phyloP scores from a whole-genome alignment of 257 asterid species.

The Nemophila menziesii region DNA sequence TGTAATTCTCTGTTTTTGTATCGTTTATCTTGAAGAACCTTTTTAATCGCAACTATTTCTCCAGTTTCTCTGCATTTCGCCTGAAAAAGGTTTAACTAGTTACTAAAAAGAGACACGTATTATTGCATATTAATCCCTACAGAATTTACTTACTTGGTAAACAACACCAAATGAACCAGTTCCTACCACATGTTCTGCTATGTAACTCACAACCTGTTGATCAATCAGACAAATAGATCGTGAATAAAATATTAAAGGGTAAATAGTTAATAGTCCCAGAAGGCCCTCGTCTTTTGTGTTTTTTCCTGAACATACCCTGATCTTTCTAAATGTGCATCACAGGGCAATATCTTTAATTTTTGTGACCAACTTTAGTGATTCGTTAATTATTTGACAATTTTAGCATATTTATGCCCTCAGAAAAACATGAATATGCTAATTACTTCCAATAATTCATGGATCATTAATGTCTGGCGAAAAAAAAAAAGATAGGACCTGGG shows the following conservation, averaged over 20 bases:
- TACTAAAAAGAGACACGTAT: constrained; percentile 6
- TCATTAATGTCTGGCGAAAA: no score
- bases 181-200: constrained; percentile 95
- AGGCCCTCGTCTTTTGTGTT: no score
- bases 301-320: no score
- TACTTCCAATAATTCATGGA: no score
- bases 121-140: constrained; percentile 4
- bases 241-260: constrained; percentile 17
- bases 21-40: constrained; percentile 97
- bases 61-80: constrained; percentile 96
- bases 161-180: constrained; percentile 98
- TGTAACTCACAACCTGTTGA: constrained; percentile 74
- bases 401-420: no score
- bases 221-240: constrained; percentile 15
- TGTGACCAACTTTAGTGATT: no score
- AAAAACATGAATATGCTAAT: no score
- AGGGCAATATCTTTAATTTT: no score
- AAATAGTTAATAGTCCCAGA: no score
- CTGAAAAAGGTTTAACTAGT: constrained; percentile 29
- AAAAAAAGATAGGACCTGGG: no score
- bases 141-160: constrained; percentile 53
- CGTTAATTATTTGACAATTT: no score
- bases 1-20: constrained; percentile 94
- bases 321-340: no score
- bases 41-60: constrained; percentile 91